Evolutionary conservation across 345 rosid genomes (phyloP), one percentile per base, ranked within the genome.

Genomic region (Hevea brasiliensis): DNA sequence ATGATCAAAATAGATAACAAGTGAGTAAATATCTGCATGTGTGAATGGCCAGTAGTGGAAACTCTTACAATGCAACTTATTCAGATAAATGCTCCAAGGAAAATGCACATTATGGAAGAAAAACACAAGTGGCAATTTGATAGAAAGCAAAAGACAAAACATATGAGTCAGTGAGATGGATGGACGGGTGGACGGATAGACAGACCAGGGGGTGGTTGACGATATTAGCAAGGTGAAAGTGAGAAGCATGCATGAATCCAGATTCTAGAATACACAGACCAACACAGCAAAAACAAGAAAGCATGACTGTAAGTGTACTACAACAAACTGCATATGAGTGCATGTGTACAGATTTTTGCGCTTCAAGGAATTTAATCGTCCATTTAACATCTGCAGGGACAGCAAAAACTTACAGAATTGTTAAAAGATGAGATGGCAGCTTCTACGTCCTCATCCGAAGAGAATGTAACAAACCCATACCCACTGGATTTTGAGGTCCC

Each of bases 401-500:
- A 57, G 71, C 17, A 61, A 64, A 61, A 73, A 81, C 96, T 90
- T 85, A 95, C 98, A 64, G 91, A 80, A 67, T 87, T 80, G 83
- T 95, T 92, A 56, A 85, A 82, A 74, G 92, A 81, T 64, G 88
- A 75, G 74, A 92, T 86, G 72, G 92, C 94, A 67, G 92, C 80
- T 73, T 89, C 92, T 20, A 85, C 92, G 75, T 95, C 92, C 68
- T 90, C 92, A 42, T 89, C 89, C 0, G 91, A 89, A 55, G 98
- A 92, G 75, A 95, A 90, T 12, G 98, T 73, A 1, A 92, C 94
- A 77, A 95, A 92, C 21, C 99, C 97, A 74, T 84, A 95, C 10
- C 94, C 97, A 2, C 78, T 85, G 23, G 99, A 95, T 77, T 90
- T 92, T 2, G 96, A 95, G 32, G 95, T 88, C 32, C 98, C 98